phyloP scores from a whole-genome alignment of 2,329 filamentous ascomycete species.

The Colletotrichum horii region DNA sequence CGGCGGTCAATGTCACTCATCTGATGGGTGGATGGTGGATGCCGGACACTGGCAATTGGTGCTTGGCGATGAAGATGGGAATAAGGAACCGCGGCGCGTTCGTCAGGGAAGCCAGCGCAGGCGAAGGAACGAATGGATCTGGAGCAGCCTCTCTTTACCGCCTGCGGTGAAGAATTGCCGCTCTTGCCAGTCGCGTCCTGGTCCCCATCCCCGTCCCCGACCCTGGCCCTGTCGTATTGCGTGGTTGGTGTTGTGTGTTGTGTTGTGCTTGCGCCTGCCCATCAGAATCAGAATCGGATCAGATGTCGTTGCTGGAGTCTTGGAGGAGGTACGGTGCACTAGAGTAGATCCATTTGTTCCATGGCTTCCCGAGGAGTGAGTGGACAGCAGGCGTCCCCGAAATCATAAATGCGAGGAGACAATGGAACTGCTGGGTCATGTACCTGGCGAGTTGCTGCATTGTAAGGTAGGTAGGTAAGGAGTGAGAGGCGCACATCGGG shows the following conservation, averaged over 20 bases:
- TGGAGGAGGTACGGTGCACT: too few relatives aligned
- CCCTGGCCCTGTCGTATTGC: not conserved
- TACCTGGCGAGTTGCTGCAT: not conserved
- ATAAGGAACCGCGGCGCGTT: not conserved
- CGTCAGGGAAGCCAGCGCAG: not conserved
- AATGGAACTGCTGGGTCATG: not conserved
- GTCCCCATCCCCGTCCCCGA: not conserved
- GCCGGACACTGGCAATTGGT: not conserved
- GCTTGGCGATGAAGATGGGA: not conserved
- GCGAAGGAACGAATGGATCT: not conserved
- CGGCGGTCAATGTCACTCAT: not conserved
- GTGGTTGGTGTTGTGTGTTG: not conserved
- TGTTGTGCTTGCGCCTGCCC: not conserved
- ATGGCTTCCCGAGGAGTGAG: not conserved
- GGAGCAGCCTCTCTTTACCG: not conserved
- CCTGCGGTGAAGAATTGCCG: conserved; percentile 9
- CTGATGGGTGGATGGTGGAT: not conserved
- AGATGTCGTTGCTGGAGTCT: not conserved
- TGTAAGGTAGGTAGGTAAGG: not conserved
- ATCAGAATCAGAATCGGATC: not conserved
- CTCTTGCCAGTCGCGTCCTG: not conserved
- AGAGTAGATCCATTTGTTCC: not conserved
- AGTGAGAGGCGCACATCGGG: not conserved
- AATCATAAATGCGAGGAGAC: conserved; percentile 16
- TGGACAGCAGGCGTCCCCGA: conserved; percentile 4